Evolutionary conservation across 2,329 filamentous ascomycete species (phyloP), one percentile per base, ranked within the genome.

Genomic region (Exophiala sp.): DNA sequence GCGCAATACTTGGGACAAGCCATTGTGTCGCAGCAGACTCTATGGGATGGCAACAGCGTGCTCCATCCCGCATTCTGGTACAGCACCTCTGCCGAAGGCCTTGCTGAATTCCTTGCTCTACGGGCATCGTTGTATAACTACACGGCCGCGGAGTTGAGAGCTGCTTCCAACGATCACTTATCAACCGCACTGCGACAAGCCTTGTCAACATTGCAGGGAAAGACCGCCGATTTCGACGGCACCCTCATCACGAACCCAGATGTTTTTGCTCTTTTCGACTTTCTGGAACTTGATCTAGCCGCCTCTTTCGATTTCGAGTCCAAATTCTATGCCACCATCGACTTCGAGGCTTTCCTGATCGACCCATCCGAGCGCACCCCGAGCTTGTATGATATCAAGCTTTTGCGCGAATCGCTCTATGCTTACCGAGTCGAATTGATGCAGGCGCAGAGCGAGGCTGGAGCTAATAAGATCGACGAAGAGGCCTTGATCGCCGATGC

Each of bases 181-280:
- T 83, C 86, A 2, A 82, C 82, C 23, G 72, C 86, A 45, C 86
- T 87, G 64, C 73, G 82, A 48, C 76, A 82, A 5, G 79, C 86
- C 3, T 68, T 82, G 27, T 76, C 76, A 2, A 73, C 88, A 0
- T 72, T 97, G n/a, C 80, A 90, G 37, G 93, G 93, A 3, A 69
- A 61, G 50, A 82, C 85, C 35, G 81, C 88, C 6, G 74, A 79
- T 9, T 78, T 84, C 11, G 80, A 80, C 51, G 83, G 84, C 41
- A 79, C 86, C 46, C 73, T 81, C 3, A 72, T 85, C 30, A 71
- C 74, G 22, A 85, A 88, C 50, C 78, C 84, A 1, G 89, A 86
- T 2, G 78, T 97, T 5, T 95, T 97, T 62, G 89, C 96, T 58
- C 76, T 97, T 18, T 93, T 95, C 61, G 93, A 98, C 68, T 97